Percentiles rank a stretch among this genome's conserved stretches.
Evolutionary conservation across 768 basidiomycete species (phyloP).

Genomic region (Calvatia gigantea): DNA sequence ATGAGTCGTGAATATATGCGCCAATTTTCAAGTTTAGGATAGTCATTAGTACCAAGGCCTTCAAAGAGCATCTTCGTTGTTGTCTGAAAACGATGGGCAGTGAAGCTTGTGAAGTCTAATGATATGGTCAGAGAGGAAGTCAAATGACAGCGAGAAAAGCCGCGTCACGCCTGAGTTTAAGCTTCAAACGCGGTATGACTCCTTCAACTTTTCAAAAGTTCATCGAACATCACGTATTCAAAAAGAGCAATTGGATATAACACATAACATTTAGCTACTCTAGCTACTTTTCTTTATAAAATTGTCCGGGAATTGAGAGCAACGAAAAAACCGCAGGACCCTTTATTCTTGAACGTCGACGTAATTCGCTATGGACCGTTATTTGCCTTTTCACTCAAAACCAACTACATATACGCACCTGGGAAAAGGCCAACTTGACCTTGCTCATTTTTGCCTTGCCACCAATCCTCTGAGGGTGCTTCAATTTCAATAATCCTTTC

Average conservation of each 20-base stretch:
- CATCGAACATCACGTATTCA: neutral
- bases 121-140: neutral
- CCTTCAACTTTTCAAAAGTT: no score
- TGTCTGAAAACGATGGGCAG: neutral
- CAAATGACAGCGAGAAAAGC: neutral
- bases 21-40: neutral
- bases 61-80: conserved; percentile 1
- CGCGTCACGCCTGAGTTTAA: no score
- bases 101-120: neutral
- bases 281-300: neutral
- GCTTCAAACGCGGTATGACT: no score
- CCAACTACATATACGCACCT: conserved; percentile 38
- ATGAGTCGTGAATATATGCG: neutral
- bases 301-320: neutral
- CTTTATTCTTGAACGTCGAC: conserved; percentile 32
- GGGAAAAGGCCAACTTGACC: conserved; percentile 73
- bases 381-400: neutral
- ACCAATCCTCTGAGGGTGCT: conserved; percentile 86
- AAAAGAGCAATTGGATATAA: neutral
- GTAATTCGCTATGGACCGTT: conserved; percentile 29
- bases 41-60: neutral
- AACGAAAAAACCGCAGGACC: neutral
- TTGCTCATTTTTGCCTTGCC: conserved; percentile 60
- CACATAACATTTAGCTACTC: neutral
- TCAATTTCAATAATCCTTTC: conserved; percentile 79